Evolutionary conservation across 2,329 filamentous ascomycete species (phyloP).

Genomic region (Fusarium sp.): DNA sequence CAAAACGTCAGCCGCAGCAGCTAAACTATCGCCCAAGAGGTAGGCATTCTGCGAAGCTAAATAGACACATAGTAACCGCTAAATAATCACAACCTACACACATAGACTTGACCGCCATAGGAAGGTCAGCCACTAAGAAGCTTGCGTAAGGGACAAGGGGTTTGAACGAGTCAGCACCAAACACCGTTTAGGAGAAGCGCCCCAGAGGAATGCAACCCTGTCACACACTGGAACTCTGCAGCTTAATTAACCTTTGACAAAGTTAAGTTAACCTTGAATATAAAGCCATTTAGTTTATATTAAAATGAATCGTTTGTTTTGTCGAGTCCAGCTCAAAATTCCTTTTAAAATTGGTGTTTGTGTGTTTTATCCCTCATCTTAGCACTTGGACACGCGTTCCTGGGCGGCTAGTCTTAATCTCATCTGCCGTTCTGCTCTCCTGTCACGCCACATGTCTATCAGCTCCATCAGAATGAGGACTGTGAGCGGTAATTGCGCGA

Average conservation of each 20-base stretch:
- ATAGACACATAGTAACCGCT: background rate
- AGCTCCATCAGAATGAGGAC: background rate
- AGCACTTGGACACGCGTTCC: background rate
- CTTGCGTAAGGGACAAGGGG: background rate
- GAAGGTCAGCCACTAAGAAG: background rate
- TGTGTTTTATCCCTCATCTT: background rate
- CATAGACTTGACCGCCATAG: background rate
- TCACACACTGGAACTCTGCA: background rate
- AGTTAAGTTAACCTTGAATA: background rate
- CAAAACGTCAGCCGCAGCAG: background rate
- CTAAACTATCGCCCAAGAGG: background rate
- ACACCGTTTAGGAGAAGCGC: background rate
- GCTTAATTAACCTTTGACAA: background rate
- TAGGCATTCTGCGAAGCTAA: background rate
- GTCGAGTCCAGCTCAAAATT: background rate
- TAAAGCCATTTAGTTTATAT: background rate
- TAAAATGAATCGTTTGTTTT: background rate
- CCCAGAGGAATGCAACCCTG: background rate
- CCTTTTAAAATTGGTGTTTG: background rate
- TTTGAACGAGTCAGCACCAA: background rate
- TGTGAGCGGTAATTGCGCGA: background rate
- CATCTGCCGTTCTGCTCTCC: background rate
- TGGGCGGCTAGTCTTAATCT: background rate
- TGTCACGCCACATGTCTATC: slow-evolving; percentile 16
- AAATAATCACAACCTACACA: background rate